Conservation (phyloP, 768 basidiomycete genomes). For the Mycena floridula region DNA sequence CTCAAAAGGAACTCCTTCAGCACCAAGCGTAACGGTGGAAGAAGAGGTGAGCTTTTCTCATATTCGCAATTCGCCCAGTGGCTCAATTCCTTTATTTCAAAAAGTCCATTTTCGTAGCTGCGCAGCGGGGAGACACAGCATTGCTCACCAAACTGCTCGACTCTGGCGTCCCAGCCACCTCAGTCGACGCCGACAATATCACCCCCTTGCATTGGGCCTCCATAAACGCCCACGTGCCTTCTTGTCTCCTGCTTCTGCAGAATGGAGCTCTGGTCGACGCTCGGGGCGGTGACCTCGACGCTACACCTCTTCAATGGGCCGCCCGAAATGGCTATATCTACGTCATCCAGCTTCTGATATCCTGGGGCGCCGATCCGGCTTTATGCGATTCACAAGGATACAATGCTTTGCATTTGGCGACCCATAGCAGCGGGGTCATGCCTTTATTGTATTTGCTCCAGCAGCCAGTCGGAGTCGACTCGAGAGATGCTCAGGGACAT, state of each 20-base stretch:
- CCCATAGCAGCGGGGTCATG: constrained; percentile 93
- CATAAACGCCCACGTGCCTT: constrained; percentile 90
- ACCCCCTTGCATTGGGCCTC: constrained; percentile 98
- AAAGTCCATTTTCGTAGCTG: constrained; percentile 80
- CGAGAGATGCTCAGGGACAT: constrained; percentile 86
- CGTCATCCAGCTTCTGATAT: constrained; percentile 86
- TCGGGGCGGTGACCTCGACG: constrained; percentile 87
- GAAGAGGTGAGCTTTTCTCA: no score
- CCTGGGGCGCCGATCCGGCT: constrained; percentile 88
- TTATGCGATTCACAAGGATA: constrained; percentile 92
- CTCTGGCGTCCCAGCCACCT: constrained; percentile 67
- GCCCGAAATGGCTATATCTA: constrained; percentile 96
- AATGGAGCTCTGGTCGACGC: constrained; percentile 95
- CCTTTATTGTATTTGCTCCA: constrained; percentile 87
- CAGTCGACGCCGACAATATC: constrained; percentile 86
- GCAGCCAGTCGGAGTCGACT: constrained; percentile 90
- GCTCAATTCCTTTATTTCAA: no score
- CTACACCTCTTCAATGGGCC: constrained; percentile 97
- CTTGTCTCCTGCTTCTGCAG: constrained; percentile 82
- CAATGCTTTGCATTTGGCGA: constrained; percentile 92
- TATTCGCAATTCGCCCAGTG: no score
- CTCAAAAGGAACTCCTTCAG: no score
- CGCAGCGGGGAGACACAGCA: constrained; percentile 79
- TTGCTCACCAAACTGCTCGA: constrained; percentile 61
- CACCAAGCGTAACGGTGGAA: no score